Base-by-base conservation (phyloP, 345 rosid species). In the Eucalyptus victrix region DNA sequence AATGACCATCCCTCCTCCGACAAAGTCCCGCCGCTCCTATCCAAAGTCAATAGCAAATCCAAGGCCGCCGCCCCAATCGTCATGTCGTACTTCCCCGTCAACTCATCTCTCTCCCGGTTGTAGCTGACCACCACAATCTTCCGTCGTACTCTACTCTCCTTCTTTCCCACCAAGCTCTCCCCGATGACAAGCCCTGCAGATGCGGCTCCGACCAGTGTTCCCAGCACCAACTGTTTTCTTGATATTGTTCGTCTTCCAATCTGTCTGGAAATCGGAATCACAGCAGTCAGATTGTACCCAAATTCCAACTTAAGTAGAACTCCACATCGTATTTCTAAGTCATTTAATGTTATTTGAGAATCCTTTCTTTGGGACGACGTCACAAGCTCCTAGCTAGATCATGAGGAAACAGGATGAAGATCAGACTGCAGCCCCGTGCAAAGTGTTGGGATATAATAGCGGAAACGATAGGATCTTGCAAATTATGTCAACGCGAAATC, bases 21-120 rank as follows among this genome's bases (percentile, higher is more conserved):
- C 88, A 53, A 87, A 30, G 28, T 51, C 8, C 49, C 47, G 21
- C 88, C 88, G 4, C 26, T 8, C 58, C 69, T 49, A 21, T 28
- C 58, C 45, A 54, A 53, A 34, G 47, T 45, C 37, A 18, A 34
- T 47, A 87, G 47, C 47, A 87, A 37, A 76, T 37, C 83, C 45
- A 37, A 72, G 47, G 45, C 83, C 21, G 24, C 58, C 26, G 62
- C 89, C 28, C 89, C 89, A 3, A 67, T 88, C 6, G 49, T 88
- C 53, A 15, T 88, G 56, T 88, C 89, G 10, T 69, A 88, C 90
- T 90, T 92, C 87, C 93, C 91, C 9, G 28, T 88, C n/a, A 92
- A 92, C 40, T 65, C 91, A 26, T 69, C 86, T 49, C 51, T 80
- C 88, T 92, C 92, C n/a, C 93, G 81, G 16, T 86, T 92, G 89